A percentile compares a stretch with the other conserved stretches of the same genome.
Evolutionary conservation across 2,329 filamentous ascomycete species (phyloP).

Genomic region (Cytospora paraplurivora): DNA sequence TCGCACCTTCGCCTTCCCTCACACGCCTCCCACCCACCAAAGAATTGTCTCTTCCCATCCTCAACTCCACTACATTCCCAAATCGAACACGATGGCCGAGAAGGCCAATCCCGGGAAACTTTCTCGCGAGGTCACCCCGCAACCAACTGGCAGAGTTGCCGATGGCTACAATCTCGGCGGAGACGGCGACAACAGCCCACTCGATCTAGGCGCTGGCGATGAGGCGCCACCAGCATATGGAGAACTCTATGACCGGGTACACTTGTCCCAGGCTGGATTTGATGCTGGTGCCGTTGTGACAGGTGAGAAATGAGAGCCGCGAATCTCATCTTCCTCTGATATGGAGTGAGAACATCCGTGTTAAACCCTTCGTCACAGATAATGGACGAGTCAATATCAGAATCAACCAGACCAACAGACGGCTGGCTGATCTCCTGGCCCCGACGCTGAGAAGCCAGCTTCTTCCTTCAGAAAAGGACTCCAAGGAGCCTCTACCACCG

Average conservation of each 20-base stretch:
- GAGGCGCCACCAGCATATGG: conserved; percentile 62
- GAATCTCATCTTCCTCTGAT: conserved; percentile 5
- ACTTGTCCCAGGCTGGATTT: conserved; percentile 64
- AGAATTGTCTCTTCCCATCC: not conserved
- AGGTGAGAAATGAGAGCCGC: conserved; percentile 40
- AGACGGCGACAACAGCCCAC: conserved; percentile 36
- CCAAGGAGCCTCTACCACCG: conserved; percentile 56
- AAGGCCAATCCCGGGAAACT: not conserved
- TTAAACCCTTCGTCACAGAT: conserved; percentile 44
- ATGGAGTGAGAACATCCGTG: not conserved
- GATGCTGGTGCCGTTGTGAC: conserved; percentile 63
- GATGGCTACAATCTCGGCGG: conserved; percentile 40
- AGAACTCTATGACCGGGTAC: conserved; percentile 56
- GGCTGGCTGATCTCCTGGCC: conserved; percentile 67
- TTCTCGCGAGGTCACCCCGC: conserved; percentile 10
- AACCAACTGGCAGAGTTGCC: conserved; percentile 32
- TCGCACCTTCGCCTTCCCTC: no score
- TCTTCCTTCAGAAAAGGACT: conserved; percentile 45
- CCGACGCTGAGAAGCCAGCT: conserved; percentile 64
- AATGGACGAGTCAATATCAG: conserved; percentile 80
- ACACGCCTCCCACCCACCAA: conserved; percentile 3
- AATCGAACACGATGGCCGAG: conserved; percentile 17
- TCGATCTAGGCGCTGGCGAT: conserved; percentile 42
- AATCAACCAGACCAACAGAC: conserved; percentile 70
- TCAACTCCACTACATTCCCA: not conserved